These are phyloP conservation scores for Colletotrichum destructivum DNA, from an alignment of 2,329 filamentous ascomycete species.

Conservation along the genomic window DNA sequence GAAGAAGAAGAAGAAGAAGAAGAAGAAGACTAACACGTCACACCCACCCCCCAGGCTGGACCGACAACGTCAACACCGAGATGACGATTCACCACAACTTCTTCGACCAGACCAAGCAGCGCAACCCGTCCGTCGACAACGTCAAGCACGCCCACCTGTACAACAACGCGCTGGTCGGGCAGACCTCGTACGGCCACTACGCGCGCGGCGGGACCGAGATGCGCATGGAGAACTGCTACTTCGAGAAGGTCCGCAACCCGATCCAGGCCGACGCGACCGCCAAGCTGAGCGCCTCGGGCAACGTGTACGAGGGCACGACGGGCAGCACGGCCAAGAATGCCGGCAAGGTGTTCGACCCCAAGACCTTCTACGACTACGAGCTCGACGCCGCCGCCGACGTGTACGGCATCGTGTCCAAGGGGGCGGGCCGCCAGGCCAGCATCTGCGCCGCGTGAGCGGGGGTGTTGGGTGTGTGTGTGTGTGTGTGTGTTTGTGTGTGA, in stretches of 20 bases:
- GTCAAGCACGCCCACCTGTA: constrained; percentile 47
- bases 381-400: constrained; percentile 45
- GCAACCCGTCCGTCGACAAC: constrained; percentile 48
- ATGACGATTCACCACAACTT: constrained; percentile 48
- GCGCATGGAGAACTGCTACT: constrained; percentile 48
- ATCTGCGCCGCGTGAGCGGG: constrained; percentile 40
- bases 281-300: constrained; percentile 39
- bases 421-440: constrained; percentile 46
- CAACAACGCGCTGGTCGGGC: constrained; percentile 48
- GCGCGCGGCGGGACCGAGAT: constrained; percentile 46
- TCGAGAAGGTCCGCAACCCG: constrained; percentile 45
- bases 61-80: constrained; percentile 46
- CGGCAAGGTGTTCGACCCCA: constrained; percentile 37
- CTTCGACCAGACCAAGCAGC: constrained; percentile 46
- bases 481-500: no score
- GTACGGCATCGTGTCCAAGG: constrained; percentile 42
- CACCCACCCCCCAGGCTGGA: constrained; percentile 44
- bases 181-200: constrained; percentile 47
- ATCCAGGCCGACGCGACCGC: constrained; percentile 42
- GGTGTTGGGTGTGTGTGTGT: no score
- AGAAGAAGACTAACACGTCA: not conserved
- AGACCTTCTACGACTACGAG: constrained; percentile 41
- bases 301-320: constrained; percentile 39
- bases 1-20: no score
- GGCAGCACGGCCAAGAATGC: constrained; percentile 37